These are phyloP conservation scores for Astragalus membranaceus DNA, from an alignment of 306 rosid species.

Conservation along the genomic window DNA sequence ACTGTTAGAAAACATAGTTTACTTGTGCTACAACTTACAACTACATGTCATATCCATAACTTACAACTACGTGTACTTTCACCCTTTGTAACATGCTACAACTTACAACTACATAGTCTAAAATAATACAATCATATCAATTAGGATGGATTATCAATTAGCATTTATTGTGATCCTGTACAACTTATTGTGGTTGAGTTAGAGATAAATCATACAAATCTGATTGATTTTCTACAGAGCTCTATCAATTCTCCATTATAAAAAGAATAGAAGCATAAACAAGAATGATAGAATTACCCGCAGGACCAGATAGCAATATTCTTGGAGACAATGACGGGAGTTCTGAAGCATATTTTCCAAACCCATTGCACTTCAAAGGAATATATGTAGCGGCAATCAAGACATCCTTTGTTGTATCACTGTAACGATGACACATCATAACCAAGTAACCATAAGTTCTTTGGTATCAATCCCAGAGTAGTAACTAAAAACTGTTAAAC, in stretches of 20 bases:
- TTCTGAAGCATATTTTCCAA: conserved; percentile 62
- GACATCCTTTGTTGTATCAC: conserved; percentile 75
- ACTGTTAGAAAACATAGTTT: too few species aligned
- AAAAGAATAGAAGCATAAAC: not conserved
- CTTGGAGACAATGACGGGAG: conserved; percentile 73
- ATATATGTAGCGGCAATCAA: conserved; percentile 61
- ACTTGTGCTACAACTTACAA: too few species aligned
- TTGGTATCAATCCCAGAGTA: not conserved
- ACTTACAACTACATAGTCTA: too few species aligned
- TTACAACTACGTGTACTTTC: too few species aligned
- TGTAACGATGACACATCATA: conserved; percentile 33
- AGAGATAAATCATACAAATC: too few species aligned
- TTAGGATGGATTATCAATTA: too few species aligned
- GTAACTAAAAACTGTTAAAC: conserved; percentile 10
- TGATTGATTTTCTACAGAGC: not conserved
- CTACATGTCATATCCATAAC: too few species aligned
- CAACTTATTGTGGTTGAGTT: too few species aligned
- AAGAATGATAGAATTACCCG: conserved; percentile 43
- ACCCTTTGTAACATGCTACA: too few species aligned
- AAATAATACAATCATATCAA: too few species aligned
- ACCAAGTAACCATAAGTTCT: not conserved
- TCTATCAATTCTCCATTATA: conserved; percentile 3
- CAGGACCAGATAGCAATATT: conserved; percentile 79
- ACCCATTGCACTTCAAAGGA: conserved; percentile 69
- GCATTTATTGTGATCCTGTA: too few species aligned